Base-by-base conservation (phyloP, 768 basidiomycete species). In the Tephrocybe sp. region DNA sequence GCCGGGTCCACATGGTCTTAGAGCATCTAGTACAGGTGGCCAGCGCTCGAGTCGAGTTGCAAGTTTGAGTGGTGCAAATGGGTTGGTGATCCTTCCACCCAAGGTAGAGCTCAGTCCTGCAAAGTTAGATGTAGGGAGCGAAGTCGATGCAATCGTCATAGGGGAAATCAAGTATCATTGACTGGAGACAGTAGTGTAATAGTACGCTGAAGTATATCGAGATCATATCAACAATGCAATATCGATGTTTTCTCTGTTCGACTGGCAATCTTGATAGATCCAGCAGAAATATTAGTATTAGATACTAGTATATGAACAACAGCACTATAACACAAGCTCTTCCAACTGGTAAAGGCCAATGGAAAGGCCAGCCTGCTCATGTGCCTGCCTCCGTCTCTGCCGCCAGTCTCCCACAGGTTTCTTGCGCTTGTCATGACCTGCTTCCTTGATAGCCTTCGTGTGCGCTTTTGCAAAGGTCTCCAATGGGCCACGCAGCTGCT, bases 31-130 rank as follows among this genome's bases (percentile, higher is more conserved):
- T 48, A 95, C 92, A 0, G 92, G 93, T 19, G 89, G 91, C 0
- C 93, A 96, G 63, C 74, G 92, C 5, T 92, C 91, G 14, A 90
- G 87, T 60, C 75, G 89, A 19, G 85, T 87, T 4, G 86, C 86
- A 11, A 93, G 91, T 58, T 60, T 96, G 43, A 83, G 78, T 36
- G 86, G 85, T 1, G 90, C 91, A 13, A 93, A 94, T 63, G 92
- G 84, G 1, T 68, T 95, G 38, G 81, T 88, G 0, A 75, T 85
- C 17, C 63, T 94, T 17, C 92, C 91, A 2, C 65, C 72, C 30
- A 55, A 66, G 45, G 65, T 56, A 0, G 45, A 39, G 64, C 68
- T 5, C 58, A 58, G 7, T 68, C 66, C 10, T 65, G 0, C 65
- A n/a, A 61, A 61, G 23, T 51, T 89, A 40, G 71, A 77, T 39